Conservation (phyloP, 768 basidiomycete species). For the Russula sp. region DNA sequence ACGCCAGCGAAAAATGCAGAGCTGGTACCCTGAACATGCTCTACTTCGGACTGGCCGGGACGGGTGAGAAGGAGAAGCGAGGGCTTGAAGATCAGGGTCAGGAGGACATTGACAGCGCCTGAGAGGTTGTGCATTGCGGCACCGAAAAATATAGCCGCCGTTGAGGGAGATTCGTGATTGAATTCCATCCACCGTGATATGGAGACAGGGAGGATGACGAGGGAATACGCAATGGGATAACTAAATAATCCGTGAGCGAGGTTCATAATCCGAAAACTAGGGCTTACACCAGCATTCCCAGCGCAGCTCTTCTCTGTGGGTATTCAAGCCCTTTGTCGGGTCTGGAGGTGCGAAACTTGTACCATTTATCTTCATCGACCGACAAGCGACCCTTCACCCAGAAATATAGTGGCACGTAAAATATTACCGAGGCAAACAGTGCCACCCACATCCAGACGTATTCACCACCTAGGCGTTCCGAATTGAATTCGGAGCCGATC, state of each 20-base stretch:
- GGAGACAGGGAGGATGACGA: not conserved
- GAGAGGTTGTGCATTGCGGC: slow-evolving; percentile 21
- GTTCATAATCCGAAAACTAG: not conserved
- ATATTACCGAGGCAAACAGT: not conserved
- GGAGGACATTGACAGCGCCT: slow-evolving; percentile 36
- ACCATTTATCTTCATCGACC: not conserved
- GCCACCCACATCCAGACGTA: not conserved
- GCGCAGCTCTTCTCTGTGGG: not conserved
- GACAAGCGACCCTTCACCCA: not conserved
- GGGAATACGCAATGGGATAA: not conserved
- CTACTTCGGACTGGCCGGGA: not conserved
- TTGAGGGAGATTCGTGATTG: too few species aligned
- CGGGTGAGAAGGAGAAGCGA: slow-evolving; percentile 29
- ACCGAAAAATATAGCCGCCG: too few species aligned
- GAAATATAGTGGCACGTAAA: not conserved
- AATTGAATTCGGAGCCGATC: not conserved
- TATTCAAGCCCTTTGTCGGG: not conserved
- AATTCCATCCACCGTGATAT: not conserved
- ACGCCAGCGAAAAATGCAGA: not conserved
- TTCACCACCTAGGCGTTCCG: not conserved
- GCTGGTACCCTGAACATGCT: not conserved
- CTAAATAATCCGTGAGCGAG: not conserved
- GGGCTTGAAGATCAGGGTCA: slow-evolving; percentile 33
- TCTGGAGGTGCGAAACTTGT: slow-evolving; percentile 20
- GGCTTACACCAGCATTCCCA: slow-evolving; percentile 26